phyloP scores from a whole-genome alignment of 768 basidiomycete species.

The Kwoniella mangroviensis region DNA sequence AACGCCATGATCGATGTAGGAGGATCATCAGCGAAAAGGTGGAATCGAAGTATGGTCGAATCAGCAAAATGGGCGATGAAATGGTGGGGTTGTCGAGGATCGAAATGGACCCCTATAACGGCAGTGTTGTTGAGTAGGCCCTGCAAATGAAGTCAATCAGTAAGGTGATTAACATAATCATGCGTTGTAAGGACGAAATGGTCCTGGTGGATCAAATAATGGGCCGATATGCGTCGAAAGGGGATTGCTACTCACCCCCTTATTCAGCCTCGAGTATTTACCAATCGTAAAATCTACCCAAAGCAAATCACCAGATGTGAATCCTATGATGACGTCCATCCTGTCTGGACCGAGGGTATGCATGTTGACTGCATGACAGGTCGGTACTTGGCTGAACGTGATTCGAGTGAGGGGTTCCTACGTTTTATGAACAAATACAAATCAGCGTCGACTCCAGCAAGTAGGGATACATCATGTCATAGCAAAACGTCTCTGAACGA shows the following conservation, averaged over 20 bases:
- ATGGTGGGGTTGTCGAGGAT: constrained; percentile 49
- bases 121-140: constrained; percentile 55
- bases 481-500: too few relatives aligned
- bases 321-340: constrained; percentile 88
- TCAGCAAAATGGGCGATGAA: constrained; percentile 49
- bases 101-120: constrained; percentile 45
- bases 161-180: neutral
- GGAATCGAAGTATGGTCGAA: constrained; percentile 49
- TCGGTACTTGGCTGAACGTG: constrained; percentile 82
- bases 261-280: constrained; percentile 56
- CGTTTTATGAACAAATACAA: constrained; percentile 1
- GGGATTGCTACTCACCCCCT: constrained; percentile 43
- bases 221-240: too few relatives aligned
- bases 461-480: too few relatives aligned
- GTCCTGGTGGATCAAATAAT: too few relatives aligned
- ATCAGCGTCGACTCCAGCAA: constrained; percentile 18
- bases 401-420: constrained; percentile 87
- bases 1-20: constrained; percentile 30
- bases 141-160: constrained; percentile 19
- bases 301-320: constrained; percentile 89
- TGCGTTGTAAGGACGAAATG: too few relatives aligned
- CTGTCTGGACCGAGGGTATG: constrained; percentile 76
- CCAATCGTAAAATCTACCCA: constrained; percentile 75
- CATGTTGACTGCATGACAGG: constrained; percentile 85
- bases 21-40: constrained; percentile 57